phyloP scores from a whole-genome alignment of 2,329 filamentous ascomycete species.

The Aureobasidium lini region DNA sequence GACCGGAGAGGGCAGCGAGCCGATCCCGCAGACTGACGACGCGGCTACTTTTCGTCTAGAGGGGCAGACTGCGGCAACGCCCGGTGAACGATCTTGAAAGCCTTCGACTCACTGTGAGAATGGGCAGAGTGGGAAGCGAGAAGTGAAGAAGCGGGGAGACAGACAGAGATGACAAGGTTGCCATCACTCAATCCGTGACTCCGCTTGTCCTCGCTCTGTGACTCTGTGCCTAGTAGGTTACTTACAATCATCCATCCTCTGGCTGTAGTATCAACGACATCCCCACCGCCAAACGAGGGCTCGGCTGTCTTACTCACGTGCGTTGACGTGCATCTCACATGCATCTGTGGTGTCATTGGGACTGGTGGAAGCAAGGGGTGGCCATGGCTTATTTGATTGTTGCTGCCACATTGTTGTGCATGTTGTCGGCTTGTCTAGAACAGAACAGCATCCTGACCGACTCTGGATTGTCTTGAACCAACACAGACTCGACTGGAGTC shows the following conservation, averaged over 20 bases:
- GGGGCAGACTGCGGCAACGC: neutral
- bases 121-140: neutral
- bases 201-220: neutral
- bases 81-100: neutral
- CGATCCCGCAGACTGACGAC: neutral
- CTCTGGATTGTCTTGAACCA: neutral
- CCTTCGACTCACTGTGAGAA: too few species aligned
- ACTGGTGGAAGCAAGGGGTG: neutral
- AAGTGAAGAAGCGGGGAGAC: neutral
- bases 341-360: neutral
- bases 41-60: slow-evolving; percentile 2
- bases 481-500: neutral
- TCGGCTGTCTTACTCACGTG: slow-evolving; percentile 7
- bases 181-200: neutral
- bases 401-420: neutral
- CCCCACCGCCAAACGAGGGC: neutral
- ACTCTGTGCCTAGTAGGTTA: neutral
- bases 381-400: neutral
- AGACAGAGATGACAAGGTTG: neutral
- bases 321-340: slow-evolving; percentile 3
- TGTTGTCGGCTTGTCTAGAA: neutral
- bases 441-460: neutral
- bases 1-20: neutral
- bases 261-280: neutral
- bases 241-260: neutral